Evolutionary conservation across 176 grass and related monocot genomes (phyloP).

Genomic region (Triticum turgidum): DNA sequence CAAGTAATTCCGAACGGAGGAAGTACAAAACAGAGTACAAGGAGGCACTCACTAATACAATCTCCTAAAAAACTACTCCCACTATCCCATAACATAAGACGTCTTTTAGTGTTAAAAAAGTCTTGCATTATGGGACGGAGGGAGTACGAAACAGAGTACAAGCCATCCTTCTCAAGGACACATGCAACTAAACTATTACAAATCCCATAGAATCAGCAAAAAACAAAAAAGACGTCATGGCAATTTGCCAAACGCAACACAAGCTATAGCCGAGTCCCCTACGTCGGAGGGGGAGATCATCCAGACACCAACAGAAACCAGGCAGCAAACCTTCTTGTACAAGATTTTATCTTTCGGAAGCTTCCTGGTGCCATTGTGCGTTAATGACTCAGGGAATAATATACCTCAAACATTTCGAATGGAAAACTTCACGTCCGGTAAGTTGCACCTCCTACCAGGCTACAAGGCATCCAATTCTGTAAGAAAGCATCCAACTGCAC

Average conservation of each 20-base stretch:
- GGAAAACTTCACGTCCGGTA: constrained; percentile 41
- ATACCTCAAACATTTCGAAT: constrained; percentile 31
- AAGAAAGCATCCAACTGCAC: constrained; percentile 23
- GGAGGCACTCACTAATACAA: not conserved
- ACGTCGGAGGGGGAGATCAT: not conserved
- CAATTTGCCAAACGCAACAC: not conserved
- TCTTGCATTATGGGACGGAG: no score
- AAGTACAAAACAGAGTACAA: not conserved
- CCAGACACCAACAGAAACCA: not conserved
- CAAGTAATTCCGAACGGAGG: no score
- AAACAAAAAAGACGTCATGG: no score
- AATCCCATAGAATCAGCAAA: no score
- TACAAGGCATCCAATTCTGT: constrained; percentile 48
- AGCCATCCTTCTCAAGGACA: no score
- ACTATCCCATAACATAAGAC: no score
- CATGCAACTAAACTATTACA: no score
- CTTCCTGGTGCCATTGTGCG: not conserved
- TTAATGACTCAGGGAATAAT: constrained; percentile 29
- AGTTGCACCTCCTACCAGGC: constrained; percentile 4
- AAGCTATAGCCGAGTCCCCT: not conserved
- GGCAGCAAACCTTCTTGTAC: not conserved
- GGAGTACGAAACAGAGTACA: no score
- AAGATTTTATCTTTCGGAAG: not conserved
- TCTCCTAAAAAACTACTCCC: not conserved
- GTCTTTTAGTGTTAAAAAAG: no score